These are phyloP conservation scores for Coniochaeta sp. DNA, from an alignment of 2,329 filamentous ascomycete species.

Conservation along the genomic window DNA sequence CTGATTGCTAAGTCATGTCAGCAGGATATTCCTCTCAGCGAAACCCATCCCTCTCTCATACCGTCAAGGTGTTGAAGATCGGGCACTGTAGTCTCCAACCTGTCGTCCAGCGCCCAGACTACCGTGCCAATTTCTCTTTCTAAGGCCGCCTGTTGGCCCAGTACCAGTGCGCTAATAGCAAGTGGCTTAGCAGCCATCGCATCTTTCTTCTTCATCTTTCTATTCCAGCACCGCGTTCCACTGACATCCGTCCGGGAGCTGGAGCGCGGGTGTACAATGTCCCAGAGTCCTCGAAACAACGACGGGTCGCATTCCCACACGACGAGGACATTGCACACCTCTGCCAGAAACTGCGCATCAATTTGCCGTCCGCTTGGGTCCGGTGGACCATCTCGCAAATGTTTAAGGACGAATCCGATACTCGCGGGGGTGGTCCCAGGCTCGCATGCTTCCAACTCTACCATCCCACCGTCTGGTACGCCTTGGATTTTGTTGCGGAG, in stretches of 20 bases:
- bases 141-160: neutral
- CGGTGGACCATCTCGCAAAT: neutral
- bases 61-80: neutral
- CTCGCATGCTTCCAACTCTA: neutral
- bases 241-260: neutral
- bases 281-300: neutral
- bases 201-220: neutral
- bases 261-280: neutral
- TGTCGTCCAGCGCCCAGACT: neutral
- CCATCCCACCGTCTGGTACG: neutral
- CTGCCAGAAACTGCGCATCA: neutral
- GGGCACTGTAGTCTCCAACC: neutral
- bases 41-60: neutral
- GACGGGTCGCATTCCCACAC: neutral
- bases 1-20: neutral
- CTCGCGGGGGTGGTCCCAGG: neutral
- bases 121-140: neutral
- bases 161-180: neutral
- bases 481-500: neutral
- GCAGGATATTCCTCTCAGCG: neutral
- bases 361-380: neutral
- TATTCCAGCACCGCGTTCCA: neutral
- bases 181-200: neutral
- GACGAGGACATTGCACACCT: slow-evolving; percentile 2
- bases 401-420: neutral